These are phyloP conservation scores for Saturnispora zaruensis DNA, from an alignment of 805 yeast species.

Conservation along the genomic window DNA sequence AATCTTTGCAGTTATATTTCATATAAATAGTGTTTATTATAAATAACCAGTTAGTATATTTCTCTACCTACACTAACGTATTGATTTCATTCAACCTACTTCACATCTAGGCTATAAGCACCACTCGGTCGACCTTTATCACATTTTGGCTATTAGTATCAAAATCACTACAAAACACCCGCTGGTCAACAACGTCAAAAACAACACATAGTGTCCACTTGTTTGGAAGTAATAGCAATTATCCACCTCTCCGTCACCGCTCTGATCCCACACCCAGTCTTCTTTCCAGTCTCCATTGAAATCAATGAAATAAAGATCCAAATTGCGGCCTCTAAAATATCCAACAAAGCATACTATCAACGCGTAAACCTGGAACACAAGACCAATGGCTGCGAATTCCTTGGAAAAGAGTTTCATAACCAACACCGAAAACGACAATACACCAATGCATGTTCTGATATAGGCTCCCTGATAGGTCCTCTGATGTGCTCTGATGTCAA, in stretches of 20 bases:
- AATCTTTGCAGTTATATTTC: neutral
- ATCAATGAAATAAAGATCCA: slow-evolving; percentile 28
- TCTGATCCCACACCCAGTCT: slow-evolving; percentile 13
- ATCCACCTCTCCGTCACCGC: slow-evolving; percentile 12
- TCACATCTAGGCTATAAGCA: neutral
- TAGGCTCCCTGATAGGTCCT: slow-evolving; percentile 83
- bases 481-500: slow-evolving; percentile 62
- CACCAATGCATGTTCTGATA: slow-evolving; percentile 60
- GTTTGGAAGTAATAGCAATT: slow-evolving; percentile 40
- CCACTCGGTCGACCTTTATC: neutral
- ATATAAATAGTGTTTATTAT: neutral
- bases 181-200: slow-evolving; percentile 42
- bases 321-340: slow-evolving; percentile 24
- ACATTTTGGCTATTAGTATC: slow-evolving; percentile 40
- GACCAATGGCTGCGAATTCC: slow-evolving; percentile 60
- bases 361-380: slow-evolving; percentile 58
- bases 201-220: slow-evolving; percentile 51
- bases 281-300: slow-evolving; percentile 20
- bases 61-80: neutral
- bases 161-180: slow-evolving; percentile 44
- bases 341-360: slow-evolving; percentile 34
- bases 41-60: no score
- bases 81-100: neutral
- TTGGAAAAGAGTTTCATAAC: slow-evolving; percentile 55
- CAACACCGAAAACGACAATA: slow-evolving; percentile 54